Conservation (phyloP, 2,329 filamentous ascomycete species). For the Aureobasidium leucospermi region DNA sequence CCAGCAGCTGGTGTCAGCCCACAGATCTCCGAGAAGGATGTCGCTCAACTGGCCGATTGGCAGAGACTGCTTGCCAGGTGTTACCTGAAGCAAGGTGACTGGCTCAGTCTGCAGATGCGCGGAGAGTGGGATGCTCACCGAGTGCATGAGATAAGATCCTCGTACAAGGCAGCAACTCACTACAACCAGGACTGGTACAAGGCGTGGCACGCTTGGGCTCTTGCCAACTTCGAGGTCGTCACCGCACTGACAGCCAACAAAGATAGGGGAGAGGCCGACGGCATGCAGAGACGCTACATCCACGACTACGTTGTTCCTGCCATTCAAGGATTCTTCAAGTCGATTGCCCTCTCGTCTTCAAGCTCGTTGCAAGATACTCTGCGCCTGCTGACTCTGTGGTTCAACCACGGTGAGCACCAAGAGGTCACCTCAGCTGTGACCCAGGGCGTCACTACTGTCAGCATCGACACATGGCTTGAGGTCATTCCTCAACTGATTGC, state of each 20-base stretch:
- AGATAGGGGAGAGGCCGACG: slow-evolving; percentile 44
- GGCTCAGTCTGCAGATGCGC: slow-evolving; percentile 78
- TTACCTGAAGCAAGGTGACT: slow-evolving; percentile 92
- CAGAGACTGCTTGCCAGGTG: slow-evolving; percentile 81
- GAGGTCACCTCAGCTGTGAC: slow-evolving; percentile 86
- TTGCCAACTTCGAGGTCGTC: slow-evolving; percentile 97
- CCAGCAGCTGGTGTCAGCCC: slow-evolving; percentile 21
- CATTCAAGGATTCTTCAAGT: slow-evolving; percentile 94
- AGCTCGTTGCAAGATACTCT: slow-evolving; percentile 95
- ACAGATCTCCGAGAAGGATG: slow-evolving; percentile 30
- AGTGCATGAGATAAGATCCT: slow-evolving; percentile 80
- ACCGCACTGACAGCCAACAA: slow-evolving; percentile 65
- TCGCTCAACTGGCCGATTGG: slow-evolving; percentile 47
- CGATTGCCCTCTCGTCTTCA: slow-evolving; percentile 81
- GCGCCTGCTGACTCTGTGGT: slow-evolving; percentile 89
- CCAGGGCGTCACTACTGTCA: slow-evolving; percentile 85
- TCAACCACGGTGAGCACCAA: slow-evolving; percentile 78
- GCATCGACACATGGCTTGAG: slow-evolving; percentile 96
- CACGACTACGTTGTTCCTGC: slow-evolving; percentile 89
- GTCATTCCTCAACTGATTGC: slow-evolving; percentile 97
- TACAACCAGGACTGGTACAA: slow-evolving; percentile 98
- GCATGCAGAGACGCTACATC: slow-evolving; percentile 59
- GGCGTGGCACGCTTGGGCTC: slow-evolving; percentile 97
- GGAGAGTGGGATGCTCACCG: slow-evolving; percentile 84
- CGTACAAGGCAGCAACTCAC: slow-evolving; percentile 84